These are phyloP conservation scores for Boletus mariae DNA, from an alignment of 1,284 basidiomycete species.

Conservation along the genomic window DNA sequence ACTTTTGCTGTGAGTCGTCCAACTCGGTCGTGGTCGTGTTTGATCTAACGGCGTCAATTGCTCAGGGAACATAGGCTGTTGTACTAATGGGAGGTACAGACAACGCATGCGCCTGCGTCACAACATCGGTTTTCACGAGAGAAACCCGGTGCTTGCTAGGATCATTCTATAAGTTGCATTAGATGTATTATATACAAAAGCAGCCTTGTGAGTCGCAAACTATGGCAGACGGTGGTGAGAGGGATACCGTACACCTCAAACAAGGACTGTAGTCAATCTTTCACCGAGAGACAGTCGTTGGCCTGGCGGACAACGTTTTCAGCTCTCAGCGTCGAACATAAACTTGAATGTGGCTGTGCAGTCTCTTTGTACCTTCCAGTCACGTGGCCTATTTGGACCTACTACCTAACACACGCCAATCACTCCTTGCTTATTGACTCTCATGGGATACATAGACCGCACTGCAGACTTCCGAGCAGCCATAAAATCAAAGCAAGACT, in stretches of 20 bases:
- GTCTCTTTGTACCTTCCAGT: not conserved
- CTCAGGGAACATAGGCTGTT: conserved; percentile 48
- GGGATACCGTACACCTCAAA: conserved; percentile 66
- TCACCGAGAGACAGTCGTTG: conserved; percentile 22
- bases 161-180: conserved; percentile 19
- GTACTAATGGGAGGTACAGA: conserved; percentile 53
- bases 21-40: not conserved
- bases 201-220: conserved; percentile 56
- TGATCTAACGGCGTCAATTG: not conserved
- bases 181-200: not conserved
- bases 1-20: conserved; percentile 53
- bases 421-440: not conserved
- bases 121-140: conserved; percentile 16
- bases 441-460: conserved; percentile 51
- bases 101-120: conserved; percentile 41
- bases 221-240: conserved; percentile 63
- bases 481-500: conserved; percentile 45
- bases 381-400: conserved; percentile 22
- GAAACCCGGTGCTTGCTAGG: conserved; percentile 14
- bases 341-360: not conserved
- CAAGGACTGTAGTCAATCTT: conserved; percentile 49
- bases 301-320: conserved; percentile 5
- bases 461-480: conserved; percentile 58
- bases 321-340: conserved; percentile 7
- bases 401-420: no score